Percentiles rank a stretch among this genome's conserved stretches.
Evolutionary conservation across 164 flowering plant species (phyloP).

Genomic region (Protea cynaroides): DNA sequence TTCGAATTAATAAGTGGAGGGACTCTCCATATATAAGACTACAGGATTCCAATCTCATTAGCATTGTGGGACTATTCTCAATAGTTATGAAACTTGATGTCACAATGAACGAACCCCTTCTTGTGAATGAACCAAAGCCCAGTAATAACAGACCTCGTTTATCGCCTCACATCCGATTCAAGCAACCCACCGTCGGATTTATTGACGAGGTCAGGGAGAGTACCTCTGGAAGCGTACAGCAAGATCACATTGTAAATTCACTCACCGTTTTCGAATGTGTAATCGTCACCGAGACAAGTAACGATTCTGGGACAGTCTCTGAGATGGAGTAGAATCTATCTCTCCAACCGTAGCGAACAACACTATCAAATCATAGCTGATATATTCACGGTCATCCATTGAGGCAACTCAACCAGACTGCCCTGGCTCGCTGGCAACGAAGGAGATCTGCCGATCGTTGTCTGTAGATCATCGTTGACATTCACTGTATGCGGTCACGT

Average conservation of each 20-base stretch:
- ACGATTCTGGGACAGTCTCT: conserved; percentile 33
- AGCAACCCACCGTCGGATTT: conserved; percentile 30
- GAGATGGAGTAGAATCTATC: conserved; percentile 24
- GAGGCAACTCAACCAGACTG: no score
- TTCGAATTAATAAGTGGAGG: no score
- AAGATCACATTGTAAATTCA: conserved; percentile 42
- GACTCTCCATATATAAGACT: no score
- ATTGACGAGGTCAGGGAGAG: conserved; percentile 37
- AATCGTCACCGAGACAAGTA: conserved; percentile 36
- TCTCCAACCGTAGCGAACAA: conserved; percentile 38
- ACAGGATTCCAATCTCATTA: no score
- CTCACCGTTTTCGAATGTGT: conserved; percentile 35
- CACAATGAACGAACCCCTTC: conserved; percentile 71
- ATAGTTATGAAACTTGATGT: conserved; percentile 64
- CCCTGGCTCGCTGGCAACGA: no score
- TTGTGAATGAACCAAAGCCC: conserved; percentile 43
- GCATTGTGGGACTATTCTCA: no score
- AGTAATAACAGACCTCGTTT: conserved; percentile 30
- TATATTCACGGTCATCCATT: conserved; percentile 54
- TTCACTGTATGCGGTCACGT: no score
- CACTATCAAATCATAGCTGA: conserved; percentile 24
- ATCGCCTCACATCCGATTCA: no score
- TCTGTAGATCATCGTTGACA: no score
- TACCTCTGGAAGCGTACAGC: conserved; percentile 52
- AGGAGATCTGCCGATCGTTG: no score